phyloP scores from a whole-genome alignment of 106 monocot species.

The Phalaenopsis equestris region DNA sequence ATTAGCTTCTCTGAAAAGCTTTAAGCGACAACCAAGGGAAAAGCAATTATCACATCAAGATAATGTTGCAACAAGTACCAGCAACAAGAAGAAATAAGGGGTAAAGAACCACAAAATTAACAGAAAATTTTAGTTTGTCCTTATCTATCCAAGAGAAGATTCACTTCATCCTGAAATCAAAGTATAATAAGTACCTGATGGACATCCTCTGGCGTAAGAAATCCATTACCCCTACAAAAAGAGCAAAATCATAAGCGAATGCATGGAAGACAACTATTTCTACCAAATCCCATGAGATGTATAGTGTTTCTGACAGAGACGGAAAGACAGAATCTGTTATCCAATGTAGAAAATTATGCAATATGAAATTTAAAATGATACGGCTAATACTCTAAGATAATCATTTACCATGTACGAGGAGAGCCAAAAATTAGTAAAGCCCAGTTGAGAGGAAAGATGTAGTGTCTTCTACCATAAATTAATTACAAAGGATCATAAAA shows the following conservation, averaged over 20 bases:
- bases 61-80: no score
- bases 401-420: background rate
- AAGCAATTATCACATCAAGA: no score
- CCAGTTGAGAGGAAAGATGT: no score
- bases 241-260: background rate
- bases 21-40: no score
- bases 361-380: background rate
- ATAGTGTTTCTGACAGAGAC: background rate
- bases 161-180: background rate
- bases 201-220: slow-evolving; percentile 31
- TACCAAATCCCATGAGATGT: background rate
- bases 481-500: no score
- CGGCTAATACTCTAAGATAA: background rate
- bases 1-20: no score
- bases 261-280: background rate
- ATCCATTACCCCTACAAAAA: slow-evolving; percentile 27
- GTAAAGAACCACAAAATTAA: no score
- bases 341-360: background rate
- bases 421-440: background rate
- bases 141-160: background rate
- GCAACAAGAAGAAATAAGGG: no score
- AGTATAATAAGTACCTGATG: slow-evolving; percentile 25
- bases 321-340: no score
- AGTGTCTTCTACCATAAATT: no score
- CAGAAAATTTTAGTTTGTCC: no score